These are phyloP conservation scores for Tephrocybe sp. DNA, from an alignment of 768 basidiomycete genomes.

Conservation along the genomic window DNA sequence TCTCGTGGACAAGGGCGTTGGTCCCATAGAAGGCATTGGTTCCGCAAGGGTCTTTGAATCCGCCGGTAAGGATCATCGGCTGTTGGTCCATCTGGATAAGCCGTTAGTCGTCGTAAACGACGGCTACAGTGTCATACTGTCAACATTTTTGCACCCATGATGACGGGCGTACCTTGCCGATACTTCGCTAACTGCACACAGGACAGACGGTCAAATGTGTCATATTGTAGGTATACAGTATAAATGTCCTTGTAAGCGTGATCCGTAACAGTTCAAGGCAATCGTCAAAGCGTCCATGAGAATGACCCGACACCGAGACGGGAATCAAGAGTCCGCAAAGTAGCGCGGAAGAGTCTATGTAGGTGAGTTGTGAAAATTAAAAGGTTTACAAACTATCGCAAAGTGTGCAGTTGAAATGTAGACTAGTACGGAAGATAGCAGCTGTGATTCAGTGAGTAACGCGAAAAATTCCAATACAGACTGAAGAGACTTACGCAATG, in stretches of 20 bases:
- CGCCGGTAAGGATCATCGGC: background rate
- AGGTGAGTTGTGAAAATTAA: conserved; percentile 35
- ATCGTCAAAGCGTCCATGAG: conserved; percentile 35
- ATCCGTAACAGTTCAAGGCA: conserved; percentile 32
- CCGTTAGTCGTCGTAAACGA: background rate
- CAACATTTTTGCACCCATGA: background rate
- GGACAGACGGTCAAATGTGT: conserved; percentile 33
- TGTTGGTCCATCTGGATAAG: background rate
- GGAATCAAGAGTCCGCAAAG: conserved; percentile 29
- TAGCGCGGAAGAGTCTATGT: conserved; percentile 24
- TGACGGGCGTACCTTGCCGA: background rate
- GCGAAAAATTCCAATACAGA: background rate
- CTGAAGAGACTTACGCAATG: conserved; percentile 59
- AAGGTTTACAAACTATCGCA: conserved; percentile 65
- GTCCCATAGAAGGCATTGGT: background rate
- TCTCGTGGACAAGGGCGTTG: conserved; percentile 3
- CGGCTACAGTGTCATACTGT: background rate
- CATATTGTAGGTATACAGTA: conserved; percentile 45
- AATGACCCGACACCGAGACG: conserved; percentile 30
- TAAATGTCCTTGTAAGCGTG: conserved; percentile 41
- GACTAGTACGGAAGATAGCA: conserved; percentile 54
- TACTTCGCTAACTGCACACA: too few relatives aligned
- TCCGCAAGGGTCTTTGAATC: background rate
- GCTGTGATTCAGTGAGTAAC: conserved; percentile 37
- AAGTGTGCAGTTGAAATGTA: conserved; percentile 64